Percentiles rank a stretch among this genome's conserved stretches.
phyloP scores from a whole-genome alignment of 306 rosid species.

The Canavalia ensiformis region DNA sequence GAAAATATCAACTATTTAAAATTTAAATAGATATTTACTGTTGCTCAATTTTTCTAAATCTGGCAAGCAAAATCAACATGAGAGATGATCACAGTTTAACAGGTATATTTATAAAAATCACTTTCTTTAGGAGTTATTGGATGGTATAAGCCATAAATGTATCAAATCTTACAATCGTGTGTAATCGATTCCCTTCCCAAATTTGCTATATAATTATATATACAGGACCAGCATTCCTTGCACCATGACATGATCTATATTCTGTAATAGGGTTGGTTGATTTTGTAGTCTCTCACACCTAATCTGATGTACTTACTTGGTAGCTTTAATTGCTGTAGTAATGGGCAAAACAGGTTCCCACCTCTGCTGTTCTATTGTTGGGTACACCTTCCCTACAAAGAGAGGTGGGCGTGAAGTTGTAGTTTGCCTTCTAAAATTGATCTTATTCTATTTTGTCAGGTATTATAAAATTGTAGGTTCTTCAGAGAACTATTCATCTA shows the following conservation, averaged over 20 bases:
- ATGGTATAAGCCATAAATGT: not conserved
- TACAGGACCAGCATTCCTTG: conserved; percentile 11
- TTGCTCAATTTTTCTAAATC: conserved; percentile 26
- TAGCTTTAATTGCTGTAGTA: conserved; percentile 36
- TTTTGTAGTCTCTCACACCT: conserved; percentile 32
- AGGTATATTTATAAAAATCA: conserved; percentile 27
- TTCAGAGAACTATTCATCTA: conserved; percentile 76
- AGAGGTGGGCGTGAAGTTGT: not conserved
- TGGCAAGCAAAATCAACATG: conserved; percentile 12
- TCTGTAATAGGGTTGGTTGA: conserved; percentile 34
- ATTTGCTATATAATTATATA: not conserved
- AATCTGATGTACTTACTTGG: conserved; percentile 2
- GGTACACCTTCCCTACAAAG: conserved; percentile 31
- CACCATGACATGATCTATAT: conserved; percentile 8
- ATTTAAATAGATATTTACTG: conserved; percentile 28
- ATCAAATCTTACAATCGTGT: conserved; percentile 21
- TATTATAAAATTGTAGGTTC: conserved; percentile 86
- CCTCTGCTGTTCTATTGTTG: conserved; percentile 34
- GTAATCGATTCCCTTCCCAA: not conserved
- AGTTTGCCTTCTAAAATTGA: conserved; percentile 24
- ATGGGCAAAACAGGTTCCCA: conserved; percentile 24
- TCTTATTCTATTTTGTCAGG: conserved; percentile 58
- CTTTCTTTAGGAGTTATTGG: conserved; percentile 28
- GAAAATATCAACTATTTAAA: conserved; percentile 23
- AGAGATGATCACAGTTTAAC: conserved; percentile 34